Evolutionary conservation across 257 asterid species (phyloP).

Genomic region (Solanum sejunctum): DNA sequence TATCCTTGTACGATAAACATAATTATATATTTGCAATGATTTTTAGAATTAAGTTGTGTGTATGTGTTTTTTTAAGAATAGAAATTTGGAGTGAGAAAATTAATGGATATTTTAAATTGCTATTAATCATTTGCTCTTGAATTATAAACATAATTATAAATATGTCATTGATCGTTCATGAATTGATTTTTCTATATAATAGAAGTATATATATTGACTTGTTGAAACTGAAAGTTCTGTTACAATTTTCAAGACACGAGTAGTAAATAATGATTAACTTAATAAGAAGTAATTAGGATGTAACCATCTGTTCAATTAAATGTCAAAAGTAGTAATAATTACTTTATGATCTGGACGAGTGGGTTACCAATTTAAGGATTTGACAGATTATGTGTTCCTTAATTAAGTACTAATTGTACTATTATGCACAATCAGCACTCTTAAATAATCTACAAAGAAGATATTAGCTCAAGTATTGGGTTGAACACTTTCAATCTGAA

Average conservation of each 20-base stretch:
- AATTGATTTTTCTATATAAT: too few species aligned
- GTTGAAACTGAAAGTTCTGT: constrained; percentile 41
- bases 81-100: too few species aligned
- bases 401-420: background rate
- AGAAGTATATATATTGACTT: constrained; percentile 17
- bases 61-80: too few species aligned
- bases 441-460: background rate
- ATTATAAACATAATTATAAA: too few species aligned
- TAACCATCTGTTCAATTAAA: background rate
- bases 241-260: constrained; percentile 72
- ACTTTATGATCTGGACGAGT: background rate
- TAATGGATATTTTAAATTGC: too few species aligned
- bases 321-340: background rate
- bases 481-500: background rate
- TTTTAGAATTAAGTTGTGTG: too few species aligned
- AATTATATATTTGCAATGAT: too few species aligned
- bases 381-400: background rate
- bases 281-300: background rate
- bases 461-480: background rate
- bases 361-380: background rate
- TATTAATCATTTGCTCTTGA: too few species aligned
- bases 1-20: too few species aligned
- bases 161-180: too few species aligned
- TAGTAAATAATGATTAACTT: constrained; percentile 24
- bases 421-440: background rate